Base-by-base conservation (phyloP, 2,329 filamentous ascomycete genomes). In the Monilinia vaccinii-corymbosi region DNA sequence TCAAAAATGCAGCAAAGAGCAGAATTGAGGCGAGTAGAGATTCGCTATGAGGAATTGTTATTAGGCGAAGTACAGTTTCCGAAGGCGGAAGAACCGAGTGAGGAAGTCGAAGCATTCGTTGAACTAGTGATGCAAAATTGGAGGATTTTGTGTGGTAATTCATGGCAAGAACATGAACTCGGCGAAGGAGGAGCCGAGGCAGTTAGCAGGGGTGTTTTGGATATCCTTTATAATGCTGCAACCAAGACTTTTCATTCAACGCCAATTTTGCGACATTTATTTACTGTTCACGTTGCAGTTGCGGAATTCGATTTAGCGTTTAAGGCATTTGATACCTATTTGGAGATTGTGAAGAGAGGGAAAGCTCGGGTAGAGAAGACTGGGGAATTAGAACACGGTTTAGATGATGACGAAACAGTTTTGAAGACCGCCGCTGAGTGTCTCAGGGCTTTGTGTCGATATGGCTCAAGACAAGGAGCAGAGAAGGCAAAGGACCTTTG, bases 171-270 rank as follows among this genome's bases (percentile, higher is more conserved):
- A 64, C 77, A 84, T 58, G 91, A 96, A 65, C 79, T 97, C 32
- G 91, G 90, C 4, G 83, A 87, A 68, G 91, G 89, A 7, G 92
- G 91, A 10, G 88, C 91, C 67, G 84, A 87, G 69, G 83, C 81
- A 25, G 77, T 93, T 21, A 88, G 88, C 64, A 84, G 87, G 58
- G 85, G 85, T 55, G 85, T 95, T 36, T 81, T 99, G 45, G 92
- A 94, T 73, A 89, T 91, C 32, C 79, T 99, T 8, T 99, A 97
- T 73, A 87, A 88, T 44, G 90, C 92, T 25, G 90, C 93, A 9
- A 91, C 88, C 11, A 96, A 94, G 73, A 96, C 92, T 0, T 99
- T 94, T 70, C 94, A 99, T 74, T 99, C 94, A 1, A 96, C 93
- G 1, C 78, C 91, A 11, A 89, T 97, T 63, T 77, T 99, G 34